Percentiles rank a stretch among this genome's conserved stretches.
phyloP scores from a whole-genome alignment of 225 moss, liverwort and hornwort genomes.

The Physcomitrium patens region DNA sequence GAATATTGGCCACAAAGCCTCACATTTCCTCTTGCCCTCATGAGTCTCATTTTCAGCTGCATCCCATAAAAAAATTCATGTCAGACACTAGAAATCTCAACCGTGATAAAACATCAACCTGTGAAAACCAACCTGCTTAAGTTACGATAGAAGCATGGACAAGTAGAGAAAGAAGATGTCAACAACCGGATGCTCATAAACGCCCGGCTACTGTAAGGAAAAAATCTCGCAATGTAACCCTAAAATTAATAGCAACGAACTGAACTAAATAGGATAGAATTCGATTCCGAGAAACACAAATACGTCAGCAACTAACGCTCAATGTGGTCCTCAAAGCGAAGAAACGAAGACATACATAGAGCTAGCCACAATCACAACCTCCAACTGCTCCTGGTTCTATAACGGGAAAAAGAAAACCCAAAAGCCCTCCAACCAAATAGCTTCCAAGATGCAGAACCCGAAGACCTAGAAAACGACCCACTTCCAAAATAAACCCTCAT shows the following conservation, averaged over 20 bases:
- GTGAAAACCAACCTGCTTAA: slow-evolving; percentile 1
- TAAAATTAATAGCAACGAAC: not conserved
- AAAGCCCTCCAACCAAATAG: not conserved
- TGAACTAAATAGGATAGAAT: not conserved
- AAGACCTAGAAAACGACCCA: not conserved
- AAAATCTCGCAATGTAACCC: not conserved
- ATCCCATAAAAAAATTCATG: slow-evolving; percentile 22
- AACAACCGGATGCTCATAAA: slow-evolving; percentile 15
- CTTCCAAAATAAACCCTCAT: not conserved
- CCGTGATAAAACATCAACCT: not conserved
- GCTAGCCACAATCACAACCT: not conserved
- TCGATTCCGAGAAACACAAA: not conserved
- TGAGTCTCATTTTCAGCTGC: slow-evolving; percentile 99
- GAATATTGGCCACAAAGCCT: slow-evolving; percentile 98
- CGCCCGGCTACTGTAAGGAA: not conserved
- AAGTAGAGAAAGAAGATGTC: not conserved
- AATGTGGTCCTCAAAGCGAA: not conserved
- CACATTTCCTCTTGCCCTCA: slow-evolving; percentile 98
- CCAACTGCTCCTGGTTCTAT: not conserved
- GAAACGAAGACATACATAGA: not conserved
- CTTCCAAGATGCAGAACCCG: not conserved
- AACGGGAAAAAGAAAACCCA: not conserved
- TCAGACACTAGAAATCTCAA: not conserved
- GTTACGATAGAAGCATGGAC: not conserved
- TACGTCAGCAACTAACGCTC: not conserved